Evolutionary conservation across 768 basidiomycete genomes (phyloP), one percentile per base, ranked within the genome.

Genomic region (Boletus barrowsii): DNA sequence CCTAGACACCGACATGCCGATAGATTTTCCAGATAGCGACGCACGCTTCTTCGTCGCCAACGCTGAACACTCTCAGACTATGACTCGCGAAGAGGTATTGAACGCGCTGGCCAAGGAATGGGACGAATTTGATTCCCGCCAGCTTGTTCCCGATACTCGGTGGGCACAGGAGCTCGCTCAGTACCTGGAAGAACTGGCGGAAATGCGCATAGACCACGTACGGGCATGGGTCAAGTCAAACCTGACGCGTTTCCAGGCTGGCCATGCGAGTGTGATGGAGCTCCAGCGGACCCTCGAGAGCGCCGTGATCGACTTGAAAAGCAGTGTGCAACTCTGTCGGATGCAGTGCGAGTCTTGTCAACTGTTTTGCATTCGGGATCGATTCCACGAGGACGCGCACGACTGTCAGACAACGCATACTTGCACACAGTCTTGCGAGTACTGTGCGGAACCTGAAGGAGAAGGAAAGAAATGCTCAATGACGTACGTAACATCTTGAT

Each of bases 151-250:
- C 0, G 84, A 85, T 41, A 42, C 58, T 20, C 68, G 74, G 40
- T 83, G 81, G 81, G 62, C 68, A 20, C 57, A 64, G 10, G 63
- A 65, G 15, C 71, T 85, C 15, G 63, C 71, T 5, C 40, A 53
- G 20, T 71, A 79, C 62, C 69, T 86, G 33, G 65, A 71, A 40
- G 53, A 62, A n/a, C 54, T 81, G n/a, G 76, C 68, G 24, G 72
- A 79, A 26, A 57, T 68, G 53, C 76, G 84, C 30, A 62, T 82
- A 29, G 57, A 70, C 7, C 76, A 78, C 54, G 80, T 86, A 32
- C 68, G 68, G 14, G 63, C 69, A 46, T 86, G 84, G 84, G 66
- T 84, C 29, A 62, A 68, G 7, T 65, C 72, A 3, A 86, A 86
- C 54, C 62, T 79, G 32, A 59, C 72, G 1, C 71, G 81, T 5